Conservation (phyloP, 768 basidiomycete genomes). For the Lactarius evosmus region DNA sequence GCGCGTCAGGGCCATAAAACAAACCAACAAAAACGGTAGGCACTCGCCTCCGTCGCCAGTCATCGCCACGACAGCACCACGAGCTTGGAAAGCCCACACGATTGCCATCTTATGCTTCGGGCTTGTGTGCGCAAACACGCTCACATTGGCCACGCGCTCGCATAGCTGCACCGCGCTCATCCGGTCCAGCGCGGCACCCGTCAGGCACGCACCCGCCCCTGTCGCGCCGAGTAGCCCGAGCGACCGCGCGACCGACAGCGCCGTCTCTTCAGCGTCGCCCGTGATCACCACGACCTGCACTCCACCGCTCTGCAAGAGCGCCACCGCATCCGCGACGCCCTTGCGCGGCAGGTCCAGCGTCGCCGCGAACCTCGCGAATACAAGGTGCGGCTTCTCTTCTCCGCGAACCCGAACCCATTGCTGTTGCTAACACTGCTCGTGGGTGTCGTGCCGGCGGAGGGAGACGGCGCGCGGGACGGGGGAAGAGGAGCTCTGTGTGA, state of each 20-base stretch:
- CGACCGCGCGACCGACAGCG: constrained; percentile 80
- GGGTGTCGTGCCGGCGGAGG: constrained; percentile 29
- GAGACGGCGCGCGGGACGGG: constrained; percentile 30
- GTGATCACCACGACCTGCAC: constrained; percentile 99
- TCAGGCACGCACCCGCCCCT: constrained; percentile 38
- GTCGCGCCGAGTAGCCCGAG: constrained; percentile 73
- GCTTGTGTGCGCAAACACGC: constrained; percentile 93
- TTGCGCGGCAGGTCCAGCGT: constrained; percentile 95
- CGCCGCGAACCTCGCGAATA: constrained; percentile 91
- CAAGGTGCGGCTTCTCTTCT: constrained; percentile 48
- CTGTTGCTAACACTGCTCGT: constrained; percentile 27
- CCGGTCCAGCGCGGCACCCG: constrained; percentile 67
- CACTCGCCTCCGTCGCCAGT: constrained; percentile 89
- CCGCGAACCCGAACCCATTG: constrained; percentile 27
- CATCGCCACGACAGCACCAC: constrained; percentile 93
- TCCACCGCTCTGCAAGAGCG: constrained; percentile 74
- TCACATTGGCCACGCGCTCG: constrained; percentile 77
- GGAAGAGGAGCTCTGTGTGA: constrained; percentile 24
- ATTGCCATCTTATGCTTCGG: constrained; percentile 98
- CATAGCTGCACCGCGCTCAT: constrained; percentile 77
- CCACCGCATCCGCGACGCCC: constrained; percentile 89
- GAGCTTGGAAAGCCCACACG: constrained; percentile 86
- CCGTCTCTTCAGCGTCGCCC: constrained; percentile 90
- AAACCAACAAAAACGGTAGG: constrained; percentile 1
- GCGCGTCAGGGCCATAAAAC: background rate